Conservation (phyloP, 768 basidiomycete genomes). For the Rhizopogon vulgaris region DNA sequence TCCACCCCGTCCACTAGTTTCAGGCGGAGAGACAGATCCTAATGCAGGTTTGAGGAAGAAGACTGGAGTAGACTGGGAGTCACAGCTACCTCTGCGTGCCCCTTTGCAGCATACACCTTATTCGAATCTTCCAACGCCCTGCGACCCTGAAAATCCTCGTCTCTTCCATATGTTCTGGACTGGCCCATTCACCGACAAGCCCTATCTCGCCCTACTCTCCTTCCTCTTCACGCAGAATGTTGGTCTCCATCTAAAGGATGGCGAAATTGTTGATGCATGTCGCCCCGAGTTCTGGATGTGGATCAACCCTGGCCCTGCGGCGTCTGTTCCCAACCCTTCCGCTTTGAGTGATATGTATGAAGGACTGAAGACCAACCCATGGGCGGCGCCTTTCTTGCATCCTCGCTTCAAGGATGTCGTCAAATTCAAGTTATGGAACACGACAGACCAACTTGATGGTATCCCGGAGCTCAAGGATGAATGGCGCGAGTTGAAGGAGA, state of each 20-base stretch:
- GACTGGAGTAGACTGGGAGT: constrained; percentile 58
- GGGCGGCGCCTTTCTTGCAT: constrained; percentile 94
- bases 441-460: constrained; percentile 92
- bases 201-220: constrained; percentile 89
- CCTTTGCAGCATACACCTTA: constrained; percentile 51
- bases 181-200: constrained; percentile 97
- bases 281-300: constrained; percentile 95
- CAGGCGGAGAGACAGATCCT: constrained; percentile 34
- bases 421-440: constrained; percentile 97
- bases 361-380: constrained; percentile 77
- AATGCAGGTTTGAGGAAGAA: constrained; percentile 54
- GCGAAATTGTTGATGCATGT: constrained; percentile 43
- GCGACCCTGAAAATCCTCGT: constrained; percentile 80
- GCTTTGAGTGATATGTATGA: constrained; percentile 81
- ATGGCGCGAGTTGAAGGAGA: constrained; percentile 71
- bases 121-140: constrained; percentile 52
- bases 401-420: constrained; percentile 87
- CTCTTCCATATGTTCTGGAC: constrained; percentile 99
- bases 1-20: constrained; percentile 21
- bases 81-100: constrained; percentile 37
- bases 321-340: constrained; percentile 77
- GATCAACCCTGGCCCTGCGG: constrained; percentile 98
- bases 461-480: constrained; percentile 85
- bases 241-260: constrained; percentile 64
- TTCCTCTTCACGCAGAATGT: constrained; percentile 96